Base-by-base conservation (phyloP, 495 filamentous ascomycete genomes). In the Aspergillus kassunensis region DNA sequence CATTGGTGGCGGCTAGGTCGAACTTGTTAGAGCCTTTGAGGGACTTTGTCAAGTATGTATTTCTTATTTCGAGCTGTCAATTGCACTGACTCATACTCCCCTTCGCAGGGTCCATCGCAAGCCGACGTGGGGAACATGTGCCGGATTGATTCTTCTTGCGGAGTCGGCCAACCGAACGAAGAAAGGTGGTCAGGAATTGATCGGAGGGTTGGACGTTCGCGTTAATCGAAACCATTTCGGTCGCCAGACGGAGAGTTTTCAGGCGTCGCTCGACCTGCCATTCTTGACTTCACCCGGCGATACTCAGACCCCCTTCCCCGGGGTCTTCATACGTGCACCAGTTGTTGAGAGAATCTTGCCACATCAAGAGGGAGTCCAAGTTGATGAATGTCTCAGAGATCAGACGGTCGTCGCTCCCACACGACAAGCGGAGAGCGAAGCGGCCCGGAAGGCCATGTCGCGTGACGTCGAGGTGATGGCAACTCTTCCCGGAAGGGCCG, bases 211-310 rank as follows among this genome's bases (percentile, higher is more conserved):
- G 21, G 87, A 91, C 61, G 91, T 98, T 25, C 79, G 88, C 40
- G 91, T 98, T 43, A 88, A 92, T 60, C 75, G 93, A n/a, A 98
- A 98, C 61, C 88, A 96, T 67, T 98, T 96, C 63, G 93, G 93
- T 18, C 80, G 95, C 42, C 93, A 98, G 70, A 82, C 86, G 21
- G 91, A 98, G 70, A 95, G 89, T 60, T 98, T 98, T 66, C 84
- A 91, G 59, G 83, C 84, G 2, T 80, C 86, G 31, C 61, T 97
- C 20, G 71, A 85, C 25, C 69, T 98, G 36, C 81, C 83, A 0
- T 96, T 96, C 63, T 73, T 97, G 12, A 55, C 68, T 2, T 31
- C 53, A 7, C 43, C 50, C 12, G 58, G 31, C 33, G 33, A 59
- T 29, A 65, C 65, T 0, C 72, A 72, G n/a, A 23, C 56, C 6